Evolutionary conservation across 176 grass and related monocot genomes (phyloP).

Genomic region (Microstegium vimineum): DNA sequence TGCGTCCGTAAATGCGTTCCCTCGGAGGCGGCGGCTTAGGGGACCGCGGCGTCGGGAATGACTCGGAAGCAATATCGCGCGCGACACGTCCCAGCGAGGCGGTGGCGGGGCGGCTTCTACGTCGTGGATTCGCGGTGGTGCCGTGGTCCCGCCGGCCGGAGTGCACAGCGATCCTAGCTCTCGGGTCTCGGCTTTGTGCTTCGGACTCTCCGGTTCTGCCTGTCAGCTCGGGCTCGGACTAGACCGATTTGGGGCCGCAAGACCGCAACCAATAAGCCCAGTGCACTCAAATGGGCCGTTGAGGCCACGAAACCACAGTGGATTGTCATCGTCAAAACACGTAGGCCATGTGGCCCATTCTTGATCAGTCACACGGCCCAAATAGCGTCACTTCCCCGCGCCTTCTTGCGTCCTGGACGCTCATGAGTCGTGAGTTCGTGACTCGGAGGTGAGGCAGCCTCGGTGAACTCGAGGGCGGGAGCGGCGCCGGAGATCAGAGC

Average conservation of each 20-base stretch:
- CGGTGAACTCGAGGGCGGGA: too few relatives aligned
- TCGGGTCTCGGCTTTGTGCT: neutral
- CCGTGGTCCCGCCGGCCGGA: conserved; percentile 25
- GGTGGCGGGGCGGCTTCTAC: neutral
- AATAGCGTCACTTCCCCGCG: too few relatives aligned
- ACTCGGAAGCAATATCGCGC: neutral
- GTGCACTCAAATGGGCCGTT: neutral
- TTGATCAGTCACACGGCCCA: too few relatives aligned
- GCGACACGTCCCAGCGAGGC: neutral
- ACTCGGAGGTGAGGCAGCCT: too few relatives aligned
- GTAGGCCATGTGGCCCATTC: too few relatives aligned
- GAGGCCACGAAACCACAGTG: too few relatives aligned
- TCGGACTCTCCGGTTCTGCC: too few relatives aligned
- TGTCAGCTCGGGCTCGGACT: too few relatives aligned
- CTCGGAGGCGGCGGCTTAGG: neutral
- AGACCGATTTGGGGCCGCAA: neutral
- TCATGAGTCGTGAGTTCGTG: too few relatives aligned
- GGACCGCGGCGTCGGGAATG: neutral
- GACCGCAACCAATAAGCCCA: neutral
- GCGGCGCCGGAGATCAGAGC: too few relatives aligned
- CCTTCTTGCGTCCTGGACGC: too few relatives aligned
- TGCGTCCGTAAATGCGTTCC: neutral
- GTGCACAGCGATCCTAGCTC: neutral
- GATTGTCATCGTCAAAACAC: too few relatives aligned
- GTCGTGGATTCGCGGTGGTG: neutral